phyloP scores from a whole-genome alignment of 352 stramenopile species.

The Blastocystis sp. region DNA sequence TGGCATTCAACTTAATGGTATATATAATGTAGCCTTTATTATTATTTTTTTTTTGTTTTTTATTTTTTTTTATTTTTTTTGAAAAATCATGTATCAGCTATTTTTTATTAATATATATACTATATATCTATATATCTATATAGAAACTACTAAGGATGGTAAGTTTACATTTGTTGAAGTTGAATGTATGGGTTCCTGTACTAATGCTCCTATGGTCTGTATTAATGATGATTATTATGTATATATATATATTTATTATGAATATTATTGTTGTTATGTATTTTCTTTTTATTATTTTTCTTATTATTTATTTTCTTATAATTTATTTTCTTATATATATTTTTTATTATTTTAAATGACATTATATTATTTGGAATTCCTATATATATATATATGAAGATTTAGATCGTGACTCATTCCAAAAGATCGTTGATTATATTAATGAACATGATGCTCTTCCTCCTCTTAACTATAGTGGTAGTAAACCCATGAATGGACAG shows the following conservation, averaged over 20 bases:
- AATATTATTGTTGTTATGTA: no score
- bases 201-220: slow-evolving; percentile 98
- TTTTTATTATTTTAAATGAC: neutral
- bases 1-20: slow-evolving; percentile 83
- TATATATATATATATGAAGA: slow-evolving; percentile 67
- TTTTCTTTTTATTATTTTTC: no score
- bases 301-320: no score
- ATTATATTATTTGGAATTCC: no score
- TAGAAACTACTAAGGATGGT: slow-evolving; percentile 57
- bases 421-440: slow-evolving; percentile 72
- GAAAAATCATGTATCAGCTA: neutral
- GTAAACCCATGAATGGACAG: slow-evolving; percentile 95
- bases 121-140: slow-evolving; percentile 22
- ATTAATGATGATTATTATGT: slow-evolving; percentile 85
- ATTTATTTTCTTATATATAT: no score
- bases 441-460: slow-evolving; percentile 75
- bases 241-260: slow-evolving; percentile 46
- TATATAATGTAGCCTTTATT: slow-evolving; percentile 45
- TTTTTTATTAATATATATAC: neutral
- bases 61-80: neutral
- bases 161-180: slow-evolving; percentile 88
- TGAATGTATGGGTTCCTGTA: slow-evolving; percentile 91
- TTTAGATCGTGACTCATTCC: slow-evolving; percentile 83
- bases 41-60: slow-evolving; percentile 36
- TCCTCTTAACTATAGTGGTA: slow-evolving; percentile 87